Percentiles rank a stretch among this genome's conserved stretches.
phyloP scores from a whole-genome alignment of 345 rosid genomes.

The Citrus glauca region DNA sequence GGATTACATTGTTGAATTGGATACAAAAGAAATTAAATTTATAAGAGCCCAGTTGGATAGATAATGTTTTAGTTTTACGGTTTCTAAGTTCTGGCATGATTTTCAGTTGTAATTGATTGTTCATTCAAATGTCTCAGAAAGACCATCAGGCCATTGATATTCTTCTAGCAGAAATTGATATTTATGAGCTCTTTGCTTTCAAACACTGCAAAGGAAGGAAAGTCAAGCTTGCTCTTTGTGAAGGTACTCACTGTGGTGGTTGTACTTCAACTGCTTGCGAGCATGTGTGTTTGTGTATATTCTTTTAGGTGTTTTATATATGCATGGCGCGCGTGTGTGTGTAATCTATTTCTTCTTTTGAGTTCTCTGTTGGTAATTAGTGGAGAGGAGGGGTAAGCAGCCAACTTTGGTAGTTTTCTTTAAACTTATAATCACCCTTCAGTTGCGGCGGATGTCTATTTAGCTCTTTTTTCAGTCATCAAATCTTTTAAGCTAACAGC shows the following conservation, averaged over 20 bases:
- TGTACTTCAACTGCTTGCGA: not conserved
- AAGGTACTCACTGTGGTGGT: slow-evolving; percentile 45
- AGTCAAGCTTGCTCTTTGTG: slow-evolving; percentile 92
- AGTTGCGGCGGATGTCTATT: not conserved
- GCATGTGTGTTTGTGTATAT: not conserved
- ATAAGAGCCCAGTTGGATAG: not conserved
- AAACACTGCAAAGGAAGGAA: slow-evolving; percentile 98
- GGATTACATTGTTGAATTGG: not conserved
- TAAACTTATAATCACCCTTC: too few species aligned
- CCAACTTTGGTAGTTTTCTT: not conserved
- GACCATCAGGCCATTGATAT: slow-evolving; percentile 99
- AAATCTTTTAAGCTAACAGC: not conserved
- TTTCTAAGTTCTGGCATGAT: not conserved
- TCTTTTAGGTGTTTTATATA: not conserved
- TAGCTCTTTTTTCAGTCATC: not conserved
- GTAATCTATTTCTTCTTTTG: not conserved
- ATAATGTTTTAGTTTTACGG: not conserved
- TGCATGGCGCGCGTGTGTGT: accelerated
- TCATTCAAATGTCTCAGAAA: slow-evolving; percentile 46
- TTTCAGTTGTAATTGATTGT: slow-evolving; percentile 12
- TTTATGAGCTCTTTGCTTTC: slow-evolving; percentile 97
- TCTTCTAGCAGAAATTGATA: slow-evolving; percentile 94
- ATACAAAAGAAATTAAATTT: not conserved
- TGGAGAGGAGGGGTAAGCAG: not conserved
- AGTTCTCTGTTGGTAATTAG: not conserved